phyloP scores from a whole-genome alignment of 768 basidiomycete genomes.

The Kondoa malvinella region DNA sequence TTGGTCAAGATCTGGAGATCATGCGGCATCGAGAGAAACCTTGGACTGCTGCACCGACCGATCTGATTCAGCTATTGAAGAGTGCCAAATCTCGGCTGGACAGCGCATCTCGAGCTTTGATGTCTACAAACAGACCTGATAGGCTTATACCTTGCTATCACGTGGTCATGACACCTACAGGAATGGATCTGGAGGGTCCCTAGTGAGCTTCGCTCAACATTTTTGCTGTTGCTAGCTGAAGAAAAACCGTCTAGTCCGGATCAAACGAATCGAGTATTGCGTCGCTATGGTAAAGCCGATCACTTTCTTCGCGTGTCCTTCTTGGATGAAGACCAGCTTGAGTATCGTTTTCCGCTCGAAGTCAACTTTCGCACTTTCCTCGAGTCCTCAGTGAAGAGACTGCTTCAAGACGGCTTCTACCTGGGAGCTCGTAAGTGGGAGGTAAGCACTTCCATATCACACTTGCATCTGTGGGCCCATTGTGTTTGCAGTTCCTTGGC shows the following conservation, averaged over 20 bases:
- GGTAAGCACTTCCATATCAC: slow-evolving; percentile 11
- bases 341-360: background rate
- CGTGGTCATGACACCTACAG: slow-evolving; percentile 14
- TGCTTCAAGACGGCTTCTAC: slow-evolving; percentile 15
- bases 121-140: background rate
- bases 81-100: slow-evolving; percentile 1
- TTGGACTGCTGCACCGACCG: background rate
- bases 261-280: background rate
- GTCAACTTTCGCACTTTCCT: background rate
- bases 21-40: background rate
- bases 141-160: slow-evolving; percentile 15
- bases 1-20: slow-evolving; percentile 10
- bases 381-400: background rate
- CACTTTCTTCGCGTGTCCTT: slow-evolving; percentile 16
- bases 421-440: slow-evolving; percentile 12
- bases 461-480: slow-evolving; percentile 39
- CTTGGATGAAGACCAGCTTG: slow-evolving; percentile 17
- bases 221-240: too few relatives aligned
- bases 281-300: slow-evolving; percentile 8
- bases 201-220: slow-evolving; percentile 12
- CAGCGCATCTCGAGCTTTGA: background rate
- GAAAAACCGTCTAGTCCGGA: background rate
- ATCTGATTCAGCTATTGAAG: background rate
- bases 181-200: slow-evolving; percentile 17
- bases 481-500: slow-evolving; percentile 49